Percentiles rank a stretch among this genome's conserved stretches.
phyloP scores from a whole-genome alignment of 768 basidiomycete genomes.

The Amanita exitialis region DNA sequence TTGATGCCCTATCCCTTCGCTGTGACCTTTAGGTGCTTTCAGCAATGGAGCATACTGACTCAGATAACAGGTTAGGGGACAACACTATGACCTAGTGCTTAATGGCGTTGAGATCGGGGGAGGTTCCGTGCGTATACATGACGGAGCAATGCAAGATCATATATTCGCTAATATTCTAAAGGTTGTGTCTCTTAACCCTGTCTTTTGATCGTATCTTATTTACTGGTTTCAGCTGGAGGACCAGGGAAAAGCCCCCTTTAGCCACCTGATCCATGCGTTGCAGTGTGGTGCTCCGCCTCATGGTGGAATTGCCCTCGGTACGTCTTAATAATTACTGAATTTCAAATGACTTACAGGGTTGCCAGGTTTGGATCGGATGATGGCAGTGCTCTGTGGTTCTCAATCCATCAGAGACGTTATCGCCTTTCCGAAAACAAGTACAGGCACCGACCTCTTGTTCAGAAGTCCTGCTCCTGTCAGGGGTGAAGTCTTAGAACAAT shows the following conservation, averaged over 20 bases:
- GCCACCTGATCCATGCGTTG: conserved; percentile 80
- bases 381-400: conserved; percentile 83
- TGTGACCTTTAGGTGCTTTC: neutral
- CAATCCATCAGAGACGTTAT: conserved; percentile 92
- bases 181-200: conserved; percentile 31
- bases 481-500: conserved; percentile 46
- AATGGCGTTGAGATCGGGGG: conserved; percentile 94
- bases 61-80: conserved; percentile 65
- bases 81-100: conserved; percentile 93
- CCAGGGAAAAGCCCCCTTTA: conserved; percentile 65
- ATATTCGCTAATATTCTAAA: conserved; percentile 70
- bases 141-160: conserved; percentile 77
- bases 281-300: conserved; percentile 91
- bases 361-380: conserved; percentile 85
- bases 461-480: conserved; percentile 67
- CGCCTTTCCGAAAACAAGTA: conserved; percentile 88
- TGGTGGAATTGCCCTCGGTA: conserved; percentile 89
- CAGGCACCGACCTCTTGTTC: conserved; percentile 80
- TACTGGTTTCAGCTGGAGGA: conserved; percentile 48
- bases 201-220: neutral
- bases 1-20: neutral
- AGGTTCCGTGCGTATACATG: conserved; percentile 88
- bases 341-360: conserved; percentile 6
- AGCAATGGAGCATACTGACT: conserved; percentile 5
- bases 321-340: conserved; percentile 7